Evolutionary conservation across 75 land plant species (phyloP).

Genomic region (Pseudotsuga menziesii): DNA sequence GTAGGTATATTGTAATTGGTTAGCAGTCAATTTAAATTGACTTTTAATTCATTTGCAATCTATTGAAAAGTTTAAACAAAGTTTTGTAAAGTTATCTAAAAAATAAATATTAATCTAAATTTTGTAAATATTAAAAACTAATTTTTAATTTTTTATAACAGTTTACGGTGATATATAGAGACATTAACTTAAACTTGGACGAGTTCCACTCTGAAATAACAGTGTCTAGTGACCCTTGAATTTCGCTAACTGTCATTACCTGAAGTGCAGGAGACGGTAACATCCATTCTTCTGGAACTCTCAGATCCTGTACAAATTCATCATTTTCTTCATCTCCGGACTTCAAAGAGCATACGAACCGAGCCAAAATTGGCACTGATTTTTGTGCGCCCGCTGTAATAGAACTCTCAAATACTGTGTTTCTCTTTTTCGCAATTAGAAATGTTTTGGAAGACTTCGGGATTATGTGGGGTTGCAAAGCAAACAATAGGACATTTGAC

Average conservation of each 20-base stretch:
- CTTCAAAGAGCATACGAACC: neutral
- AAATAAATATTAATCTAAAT: too few relatives aligned
- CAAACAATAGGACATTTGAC: too few relatives aligned
- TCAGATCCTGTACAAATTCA: slow-evolving; percentile 1
- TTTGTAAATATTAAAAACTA: too few relatives aligned
- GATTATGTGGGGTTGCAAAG: too few relatives aligned
- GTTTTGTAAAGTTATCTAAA: too few relatives aligned
- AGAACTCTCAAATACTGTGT: neutral
- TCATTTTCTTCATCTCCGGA: neutral
- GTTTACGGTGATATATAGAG: too few relatives aligned
- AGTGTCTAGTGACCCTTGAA: neutral
- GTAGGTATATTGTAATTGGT: too few relatives aligned
- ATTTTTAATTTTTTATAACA: too few relatives aligned
- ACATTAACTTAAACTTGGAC: neutral
- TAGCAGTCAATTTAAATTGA: too few relatives aligned
- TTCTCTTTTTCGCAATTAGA: neutral
- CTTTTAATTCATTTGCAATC: too few relatives aligned
- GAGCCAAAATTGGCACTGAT: neutral
- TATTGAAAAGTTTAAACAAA: too few relatives aligned
- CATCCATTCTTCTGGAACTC: slow-evolving; percentile 5
- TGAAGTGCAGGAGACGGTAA: neutral
- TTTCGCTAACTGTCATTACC: neutral
- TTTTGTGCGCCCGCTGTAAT: neutral
- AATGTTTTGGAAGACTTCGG: too few relatives aligned
- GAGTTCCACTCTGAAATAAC: neutral